Conservation (phyloP, 352 stramenopile species). For the Pythium brachiatum region DNA sequence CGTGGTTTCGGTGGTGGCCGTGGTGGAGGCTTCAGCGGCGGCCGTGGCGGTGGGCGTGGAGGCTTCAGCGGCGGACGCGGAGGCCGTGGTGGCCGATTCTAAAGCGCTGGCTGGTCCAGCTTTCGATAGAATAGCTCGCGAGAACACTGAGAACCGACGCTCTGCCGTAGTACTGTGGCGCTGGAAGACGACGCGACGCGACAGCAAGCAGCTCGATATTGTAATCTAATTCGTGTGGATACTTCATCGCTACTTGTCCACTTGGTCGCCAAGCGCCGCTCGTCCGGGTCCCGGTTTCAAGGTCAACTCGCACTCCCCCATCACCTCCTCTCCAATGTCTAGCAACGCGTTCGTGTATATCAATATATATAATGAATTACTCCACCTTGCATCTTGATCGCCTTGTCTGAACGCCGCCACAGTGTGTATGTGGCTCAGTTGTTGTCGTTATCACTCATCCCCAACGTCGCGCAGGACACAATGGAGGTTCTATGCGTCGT, state of each 20-base stretch:
- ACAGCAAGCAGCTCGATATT: constrained; percentile 18
- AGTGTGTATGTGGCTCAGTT: too few relatives aligned
- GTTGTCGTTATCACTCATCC: too few relatives aligned
- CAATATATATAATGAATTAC: constrained; percentile 29
- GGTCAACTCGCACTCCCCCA: not conserved
- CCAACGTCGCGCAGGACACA: too few relatives aligned
- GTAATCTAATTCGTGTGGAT: constrained; percentile 26
- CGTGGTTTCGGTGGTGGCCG: constrained; percentile 43
- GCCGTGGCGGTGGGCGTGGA: constrained; percentile 28
- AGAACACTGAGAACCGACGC: constrained; percentile 4
- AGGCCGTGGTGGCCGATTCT: constrained; percentile 37
- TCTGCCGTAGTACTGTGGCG: not conserved
- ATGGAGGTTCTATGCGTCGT: not conserved
- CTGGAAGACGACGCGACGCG: not conserved
- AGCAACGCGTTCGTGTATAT: constrained; percentile 28
- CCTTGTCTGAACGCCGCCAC: not conserved
- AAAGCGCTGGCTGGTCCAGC: constrained; percentile 7
- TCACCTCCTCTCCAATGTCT: not conserved
- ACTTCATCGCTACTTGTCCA: constrained; percentile 12
- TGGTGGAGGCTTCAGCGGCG: constrained; percentile 31
- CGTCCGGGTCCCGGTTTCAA: not conserved
- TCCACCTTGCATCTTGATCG: constrained; percentile 1
- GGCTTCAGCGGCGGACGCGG: constrained; percentile 29
- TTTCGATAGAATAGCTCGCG: constrained; percentile 26
- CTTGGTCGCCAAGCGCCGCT: not conserved